Evolutionary conservation across 768 basidiomycete genomes (phyloP), one percentile per base, ranked within the genome.

Genomic region (Tulasnella sp.): DNA sequence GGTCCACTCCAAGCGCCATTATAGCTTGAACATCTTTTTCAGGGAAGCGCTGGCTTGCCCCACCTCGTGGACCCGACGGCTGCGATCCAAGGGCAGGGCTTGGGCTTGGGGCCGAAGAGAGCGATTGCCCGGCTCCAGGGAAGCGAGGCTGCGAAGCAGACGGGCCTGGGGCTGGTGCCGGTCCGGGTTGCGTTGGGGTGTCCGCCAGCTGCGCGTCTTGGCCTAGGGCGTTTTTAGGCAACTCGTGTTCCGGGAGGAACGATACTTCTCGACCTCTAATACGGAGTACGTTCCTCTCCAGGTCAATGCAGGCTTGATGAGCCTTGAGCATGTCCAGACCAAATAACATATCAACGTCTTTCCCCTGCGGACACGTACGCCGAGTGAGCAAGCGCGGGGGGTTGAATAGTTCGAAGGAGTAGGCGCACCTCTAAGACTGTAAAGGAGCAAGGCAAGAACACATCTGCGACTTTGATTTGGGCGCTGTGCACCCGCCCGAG

Each of bases 261-360:
- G 85, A 84, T 11, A 99, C 91, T 84, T 98, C 94, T 18, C 94
- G 89, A 23, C 90, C 92, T 86, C 95, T 93, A 73, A 99, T 98
- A n/a, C 95, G 89, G 29, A 99, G 90, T 16, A 93, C 93, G 80
- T 91, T 90, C 84, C 95, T 95, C 81, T 91, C 87, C 32, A 99
- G 89, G 84, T 99, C 98, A 83, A 99, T 98, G 82, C 91, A 93
- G 6, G 96, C 97, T 83, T 98, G 96, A 83, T 98, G 94, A 0
- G 96, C 93, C 84, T 95, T 98, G 79, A 99, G 90, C 98, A 99
- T 99, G 87, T 99, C 98, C n/a, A 99, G 88, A 9, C 98, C 98
- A 57, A 99, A 91, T 3, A 99, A 87, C n/a, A 99, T 90, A 82
- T 99, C 97, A 70, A 99, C 95, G 78, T 93, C 91, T 42, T 91